Evolutionary conservation across 2,329 filamentous ascomycete genomes (phyloP).

Genomic region (Trichoderma citrinoviride): DNA sequence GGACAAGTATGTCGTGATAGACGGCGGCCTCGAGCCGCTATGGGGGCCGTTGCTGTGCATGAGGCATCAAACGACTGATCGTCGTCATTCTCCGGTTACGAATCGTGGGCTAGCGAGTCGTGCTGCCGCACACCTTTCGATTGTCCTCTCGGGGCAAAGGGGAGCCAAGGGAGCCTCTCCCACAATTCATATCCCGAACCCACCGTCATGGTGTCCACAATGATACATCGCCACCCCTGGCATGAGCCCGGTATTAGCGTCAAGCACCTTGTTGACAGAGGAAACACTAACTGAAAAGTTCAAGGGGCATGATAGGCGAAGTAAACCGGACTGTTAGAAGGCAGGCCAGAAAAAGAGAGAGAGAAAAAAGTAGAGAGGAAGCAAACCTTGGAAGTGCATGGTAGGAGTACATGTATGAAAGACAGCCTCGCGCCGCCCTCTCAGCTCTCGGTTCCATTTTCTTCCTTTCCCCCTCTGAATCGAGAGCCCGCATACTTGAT

Average conservation of each 20-base stretch:
- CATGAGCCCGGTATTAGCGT: background rate
- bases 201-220: conserved; percentile 7
- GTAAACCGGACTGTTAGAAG: background rate
- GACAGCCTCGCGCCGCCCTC: background rate
- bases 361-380: background rate
- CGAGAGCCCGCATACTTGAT: too few species aligned
- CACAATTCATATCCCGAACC: conserved; percentile 4
- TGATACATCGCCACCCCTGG: background rate
- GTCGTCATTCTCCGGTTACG: background rate
- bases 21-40: background rate
- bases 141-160: background rate
- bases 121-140: background rate
- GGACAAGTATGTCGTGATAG: too few species aligned
- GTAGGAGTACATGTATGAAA: conserved; percentile 2
- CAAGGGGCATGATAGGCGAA: background rate
- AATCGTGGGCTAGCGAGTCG: conserved; percentile 1
- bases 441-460: background rate
- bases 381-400: too few species aligned
- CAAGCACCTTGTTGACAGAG: background rate
- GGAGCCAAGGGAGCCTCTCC: background rate
- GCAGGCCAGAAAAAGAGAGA: background rate
- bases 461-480: too few species aligned
- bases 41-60: conserved; percentile 2
- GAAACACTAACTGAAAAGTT: background rate
- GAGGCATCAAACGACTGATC: conserved; percentile 8